These are phyloP conservation scores for Bromus sterilis DNA, from an alignment of 176 grass and related monocot genomes.

Conservation along the genomic window DNA sequence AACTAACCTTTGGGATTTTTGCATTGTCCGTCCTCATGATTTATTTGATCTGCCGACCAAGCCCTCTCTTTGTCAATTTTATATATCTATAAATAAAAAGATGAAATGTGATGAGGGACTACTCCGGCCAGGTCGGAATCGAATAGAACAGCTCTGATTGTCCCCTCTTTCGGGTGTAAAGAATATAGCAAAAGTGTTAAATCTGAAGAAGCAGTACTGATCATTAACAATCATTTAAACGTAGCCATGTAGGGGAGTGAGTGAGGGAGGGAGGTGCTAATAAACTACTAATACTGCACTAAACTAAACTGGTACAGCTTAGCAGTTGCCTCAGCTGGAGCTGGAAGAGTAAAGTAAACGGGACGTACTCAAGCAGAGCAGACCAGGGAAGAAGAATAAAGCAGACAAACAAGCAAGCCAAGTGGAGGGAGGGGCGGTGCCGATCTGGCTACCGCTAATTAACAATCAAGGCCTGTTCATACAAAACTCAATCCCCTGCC, in stretches of 20 bases:
- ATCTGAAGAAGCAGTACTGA: not conserved
- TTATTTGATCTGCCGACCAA: not conserved
- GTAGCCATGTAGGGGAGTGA: not conserved
- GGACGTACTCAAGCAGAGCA: not conserved
- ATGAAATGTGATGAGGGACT: not conserved
- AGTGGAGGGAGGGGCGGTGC: not conserved
- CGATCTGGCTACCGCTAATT: not conserved
- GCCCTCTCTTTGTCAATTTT: not conserved
- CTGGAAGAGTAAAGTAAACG: not conserved
- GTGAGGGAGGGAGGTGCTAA: not conserved
- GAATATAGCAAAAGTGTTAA: not conserved
- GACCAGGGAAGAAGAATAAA: not conserved
- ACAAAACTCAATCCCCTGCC: not conserved
- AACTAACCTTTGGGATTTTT: conserved; percentile 60
- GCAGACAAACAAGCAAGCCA: not conserved
- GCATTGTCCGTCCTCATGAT: conserved; percentile 47
- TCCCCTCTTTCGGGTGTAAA: conserved; percentile 4
- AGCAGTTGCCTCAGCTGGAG: not conserved
- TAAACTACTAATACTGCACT: not conserved
- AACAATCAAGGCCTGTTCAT: too few species aligned
- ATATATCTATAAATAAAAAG: too few species aligned
- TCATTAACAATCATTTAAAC: not conserved
- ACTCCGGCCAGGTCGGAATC: not conserved
- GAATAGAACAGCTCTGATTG: not conserved
- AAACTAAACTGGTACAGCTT: not conserved